These are phyloP conservation scores for Bromus sterilis DNA, from an alignment of 176 grass and related monocot genomes.

Conservation along the genomic window DNA sequence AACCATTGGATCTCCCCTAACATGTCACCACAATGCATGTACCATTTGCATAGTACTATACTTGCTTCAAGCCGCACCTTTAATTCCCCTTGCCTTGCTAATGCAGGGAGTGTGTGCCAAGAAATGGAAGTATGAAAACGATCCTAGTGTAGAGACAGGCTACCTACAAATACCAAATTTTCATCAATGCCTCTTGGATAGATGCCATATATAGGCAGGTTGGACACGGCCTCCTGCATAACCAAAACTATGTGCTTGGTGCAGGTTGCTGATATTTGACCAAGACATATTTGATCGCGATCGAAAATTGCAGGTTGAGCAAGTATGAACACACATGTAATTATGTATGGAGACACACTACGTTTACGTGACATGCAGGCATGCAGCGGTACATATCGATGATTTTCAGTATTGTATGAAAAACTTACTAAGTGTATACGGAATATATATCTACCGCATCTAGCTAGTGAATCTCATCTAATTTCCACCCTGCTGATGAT, in stretches of 20 bases:
- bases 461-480: not conserved
- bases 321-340: not conserved
- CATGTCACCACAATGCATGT: not conserved
- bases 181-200: slow-evolving; percentile 5
- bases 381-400: no score
- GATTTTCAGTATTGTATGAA: no score
- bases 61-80: slow-evolving; percentile 14
- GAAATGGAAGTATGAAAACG: slow-evolving; percentile 14
- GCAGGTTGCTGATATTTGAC: not conserved
- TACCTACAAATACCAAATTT: slow-evolving; percentile 4
- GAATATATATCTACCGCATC: no score
- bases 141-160: not conserved
- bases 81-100: not conserved
- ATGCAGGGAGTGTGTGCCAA: not conserved
- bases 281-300: not conserved
- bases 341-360: not conserved
- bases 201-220: not conserved
- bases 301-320: not conserved
- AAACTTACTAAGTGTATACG: no score
- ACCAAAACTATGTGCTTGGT: not conserved
- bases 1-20: no score
- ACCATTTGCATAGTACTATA: not conserved
- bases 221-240: not conserved
- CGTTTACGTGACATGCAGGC: not conserved
- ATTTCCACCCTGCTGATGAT: not conserved